Percentiles rank a stretch among this genome's conserved stretches.
Evolutionary conservation across 1,139 yeast species (phyloP).

Genomic region (Sugiyamaella pinicola): DNA sequence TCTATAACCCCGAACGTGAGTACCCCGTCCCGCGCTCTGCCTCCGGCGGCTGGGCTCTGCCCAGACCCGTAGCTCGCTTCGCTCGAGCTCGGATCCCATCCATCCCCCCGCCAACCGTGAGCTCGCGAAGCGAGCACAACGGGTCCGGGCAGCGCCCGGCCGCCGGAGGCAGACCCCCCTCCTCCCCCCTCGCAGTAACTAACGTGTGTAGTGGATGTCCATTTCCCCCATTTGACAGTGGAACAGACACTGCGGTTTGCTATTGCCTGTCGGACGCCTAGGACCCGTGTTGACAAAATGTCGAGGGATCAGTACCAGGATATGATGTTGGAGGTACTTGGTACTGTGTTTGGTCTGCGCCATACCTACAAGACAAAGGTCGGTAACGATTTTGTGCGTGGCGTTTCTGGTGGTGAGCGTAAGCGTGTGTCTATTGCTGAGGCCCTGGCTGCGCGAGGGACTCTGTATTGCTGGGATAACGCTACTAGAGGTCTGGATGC

Average conservation of each 20-base stretch:
- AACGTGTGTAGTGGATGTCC: slow-evolving; percentile 47
- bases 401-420: slow-evolving; percentile 68
- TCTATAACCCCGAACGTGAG: slow-evolving; percentile 57
- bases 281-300: slow-evolving; percentile 52
- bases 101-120: too few species aligned
- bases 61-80: too few species aligned
- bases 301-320: slow-evolving; percentile 53
- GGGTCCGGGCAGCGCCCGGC: too few species aligned
- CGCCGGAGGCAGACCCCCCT: too few species aligned
- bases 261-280: slow-evolving; percentile 62
- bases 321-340: slow-evolving; percentile 52
- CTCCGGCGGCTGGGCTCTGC: too few species aligned
- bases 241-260: slow-evolving; percentile 65
- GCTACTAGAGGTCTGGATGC: slow-evolving; percentile 82
- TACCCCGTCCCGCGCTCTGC: neutral
- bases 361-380: slow-evolving; percentile 60
- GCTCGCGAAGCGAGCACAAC: too few species aligned
- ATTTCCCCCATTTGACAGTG: slow-evolving; percentile 66
- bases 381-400: slow-evolving; percentile 63
- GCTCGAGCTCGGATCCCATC: too few species aligned
- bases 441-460: slow-evolving; percentile 59
- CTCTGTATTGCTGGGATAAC: slow-evolving; percentile 70
- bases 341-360: slow-evolving; percentile 60
- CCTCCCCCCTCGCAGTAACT: slow-evolving; percentile 1
- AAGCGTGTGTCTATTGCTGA: slow-evolving; percentile 66